Evolutionary conservation across 768 basidiomycete genomes (phyloP), one percentile per base, ranked within the genome.

Genomic region (Tylopilus subfusipes): DNA sequence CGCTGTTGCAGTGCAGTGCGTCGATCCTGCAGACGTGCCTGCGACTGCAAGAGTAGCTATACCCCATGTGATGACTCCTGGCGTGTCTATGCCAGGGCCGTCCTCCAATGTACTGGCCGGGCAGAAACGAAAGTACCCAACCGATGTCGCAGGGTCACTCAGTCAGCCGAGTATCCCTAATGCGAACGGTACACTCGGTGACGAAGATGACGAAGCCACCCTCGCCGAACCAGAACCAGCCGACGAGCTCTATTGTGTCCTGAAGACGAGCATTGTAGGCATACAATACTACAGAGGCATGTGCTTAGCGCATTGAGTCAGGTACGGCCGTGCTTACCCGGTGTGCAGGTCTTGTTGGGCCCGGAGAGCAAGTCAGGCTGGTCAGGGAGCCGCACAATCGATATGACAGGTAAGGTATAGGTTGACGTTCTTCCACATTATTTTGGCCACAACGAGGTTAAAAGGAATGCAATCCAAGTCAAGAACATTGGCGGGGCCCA

Each of bases 381-480:
- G 68, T 81, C 6, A 72, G 90, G 60, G 81, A 93, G 64, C 88
- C 90, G 0, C 56, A 65, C 0, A 93, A 93, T 64, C 56, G 25
- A 42, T 87, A 85, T 64, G 93, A 94, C 54, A 74, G 76, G 88
- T 85, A 62, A 39, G 70, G 60, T 19, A 22, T 10, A n/a, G 13
- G 11, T 27, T 29, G 5, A 3, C 10, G 8, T 22, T 14, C 14
- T 43, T 39, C 5, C 21, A 0, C 1, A 12, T 18, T 21, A 33
- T 19, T 33, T 5, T 42, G 16, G 25, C 34, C 9, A 52, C 18
- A 19, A 49, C 13, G 25, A 52, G 46, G 1, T 44, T 4, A 27
- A 18, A 50, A 90, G 86, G 27, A 90, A 91, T 68, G 86, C 88
- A 2, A 85, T 92, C 24, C 82, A 90, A 73, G 91, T 94, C 25